A percentile compares a stretch with the other conserved stretches of the same genome.
Evolutionary conservation across 306 rosid genomes (phyloP).

Genomic region (Oemleria cerasiformis): DNA sequence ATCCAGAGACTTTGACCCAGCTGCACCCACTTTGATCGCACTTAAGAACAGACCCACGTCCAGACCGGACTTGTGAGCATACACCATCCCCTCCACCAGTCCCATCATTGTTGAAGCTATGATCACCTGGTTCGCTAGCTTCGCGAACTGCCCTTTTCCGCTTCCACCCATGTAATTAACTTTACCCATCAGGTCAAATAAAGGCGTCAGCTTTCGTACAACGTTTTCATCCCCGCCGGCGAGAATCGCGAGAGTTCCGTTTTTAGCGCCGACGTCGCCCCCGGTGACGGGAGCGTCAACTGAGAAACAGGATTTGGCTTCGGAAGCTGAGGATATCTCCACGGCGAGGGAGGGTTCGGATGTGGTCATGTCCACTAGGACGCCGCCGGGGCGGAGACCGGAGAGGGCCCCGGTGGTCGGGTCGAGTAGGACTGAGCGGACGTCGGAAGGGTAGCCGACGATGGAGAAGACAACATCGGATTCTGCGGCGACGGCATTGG

Average conservation of each 20-base stretch:
- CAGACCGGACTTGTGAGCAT: constrained; percentile 75
- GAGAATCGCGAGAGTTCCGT: constrained; percentile 68
- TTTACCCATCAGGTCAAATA: constrained; percentile 60
- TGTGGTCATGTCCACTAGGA: constrained; percentile 90
- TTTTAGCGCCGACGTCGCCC: constrained; percentile 80
- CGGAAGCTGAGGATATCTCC: constrained; percentile 58
- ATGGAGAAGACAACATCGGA: constrained; percentile 88
- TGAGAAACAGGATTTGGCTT: constrained; percentile 46
- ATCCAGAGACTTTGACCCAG: constrained; percentile 69
- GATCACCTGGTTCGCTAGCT: constrained; percentile 76
- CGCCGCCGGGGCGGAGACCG: constrained; percentile 71
- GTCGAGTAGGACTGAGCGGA: constrained; percentile 75
- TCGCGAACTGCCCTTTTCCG: constrained; percentile 90
- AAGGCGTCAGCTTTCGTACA: constrained; percentile 32
- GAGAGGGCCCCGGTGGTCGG: constrained; percentile 70
- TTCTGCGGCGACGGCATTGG: constrained; percentile 59
- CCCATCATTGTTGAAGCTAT: constrained; percentile 85
- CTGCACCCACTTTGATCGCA: constrained; percentile 74
- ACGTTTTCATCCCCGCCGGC: constrained; percentile 64
- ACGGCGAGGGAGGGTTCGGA: constrained; percentile 90
- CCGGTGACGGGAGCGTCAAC: constrained; percentile 91
- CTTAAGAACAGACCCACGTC: constrained; percentile 59
- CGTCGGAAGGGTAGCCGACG: constrained; percentile 94
- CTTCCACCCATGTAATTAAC: constrained; percentile 81
- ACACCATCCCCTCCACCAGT: constrained; percentile 79